Conservation (phyloP, 1,139 yeast species). For the Candida labiduridarum region DNA sequence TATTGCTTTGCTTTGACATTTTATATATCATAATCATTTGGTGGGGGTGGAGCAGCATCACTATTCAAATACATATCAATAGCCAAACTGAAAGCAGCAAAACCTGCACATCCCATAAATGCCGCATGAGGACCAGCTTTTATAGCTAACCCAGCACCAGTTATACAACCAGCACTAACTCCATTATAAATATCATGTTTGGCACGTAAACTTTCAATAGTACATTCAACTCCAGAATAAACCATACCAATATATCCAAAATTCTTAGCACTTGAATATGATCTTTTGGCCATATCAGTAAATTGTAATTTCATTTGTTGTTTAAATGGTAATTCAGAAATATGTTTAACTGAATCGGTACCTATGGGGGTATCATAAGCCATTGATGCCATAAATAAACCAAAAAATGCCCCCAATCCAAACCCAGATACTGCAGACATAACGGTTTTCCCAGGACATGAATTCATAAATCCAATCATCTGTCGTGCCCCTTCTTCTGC, state of each 20-base stretch:
- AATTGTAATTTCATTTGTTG: conserved; percentile 94
- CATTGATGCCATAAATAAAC: conserved; percentile 95
- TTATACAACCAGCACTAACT: conserved; percentile 88
- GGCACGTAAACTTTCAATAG: conserved; percentile 83
- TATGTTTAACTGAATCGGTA: conserved; percentile 51
- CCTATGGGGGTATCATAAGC: conserved; percentile 83
- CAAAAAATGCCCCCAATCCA: conserved; percentile 94
- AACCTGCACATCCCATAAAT: conserved; percentile 90
- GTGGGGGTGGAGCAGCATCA: conserved; percentile 85
- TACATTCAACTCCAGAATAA: conserved; percentile 93
- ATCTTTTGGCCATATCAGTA: conserved; percentile 86
- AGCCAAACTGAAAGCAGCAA: conserved; percentile 95
- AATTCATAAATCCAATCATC: conserved; percentile 82
- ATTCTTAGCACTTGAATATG: conserved; percentile 87
- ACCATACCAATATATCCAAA: conserved; percentile 95
- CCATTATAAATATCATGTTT: conserved; percentile 94
- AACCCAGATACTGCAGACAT: conserved; percentile 95
- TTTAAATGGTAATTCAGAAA: conserved; percentile 83
- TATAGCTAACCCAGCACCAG: conserved; percentile 89
- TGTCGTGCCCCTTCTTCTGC: conserved; percentile 89
- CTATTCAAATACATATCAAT: conserved; percentile 87
- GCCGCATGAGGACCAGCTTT: conserved; percentile 96
- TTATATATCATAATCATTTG: conserved; percentile 84
- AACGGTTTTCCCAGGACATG: conserved; percentile 93
- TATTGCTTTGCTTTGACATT: no score